Evolutionary conservation across 169 alveolate genomes (phyloP), one percentile per base, ranked within the genome.

Genomic region (Plasmodium gallinaceum): DNA sequence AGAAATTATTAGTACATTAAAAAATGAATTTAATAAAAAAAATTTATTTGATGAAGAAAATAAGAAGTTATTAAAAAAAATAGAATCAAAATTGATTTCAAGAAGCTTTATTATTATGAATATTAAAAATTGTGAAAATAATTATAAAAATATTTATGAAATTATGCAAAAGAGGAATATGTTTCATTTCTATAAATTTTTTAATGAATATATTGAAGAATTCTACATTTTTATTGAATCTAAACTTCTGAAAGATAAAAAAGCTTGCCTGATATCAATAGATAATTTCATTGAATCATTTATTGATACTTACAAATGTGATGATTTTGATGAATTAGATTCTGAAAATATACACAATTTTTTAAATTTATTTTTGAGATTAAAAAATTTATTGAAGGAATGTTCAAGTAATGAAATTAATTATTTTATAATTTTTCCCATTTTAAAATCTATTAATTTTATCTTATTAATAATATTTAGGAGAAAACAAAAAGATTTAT

Each of bases 161-260:
- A 83, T 68, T 12, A 48, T 83, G 57, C 66, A 83, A 18, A 68
- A 68, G 60, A 66, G 83, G 54, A 68, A 68, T 37, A 83, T 32
- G 12, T 83, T 83, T 42, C 91, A 83, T 48, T 83, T 83, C 66
- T 83, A 83, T 71, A 83, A 48, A 83, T 83, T 66, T 68, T 83
- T 83, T 68, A 83, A 60, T 57, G 85, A 60, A n/a, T 83, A 68
- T 71, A 52, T 83, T 32, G 72, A 83, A 68, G 85, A 83, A 71
- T 83, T 83, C 61, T 26, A 39, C 26, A 37, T 45, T 18, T 83
- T 83, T 68, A 18, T 83, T 20, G 74, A 48, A 37, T 83, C 83
- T 26, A 39, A 69, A 51, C 66, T 68, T 60, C 32, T 46, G 61
- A 83, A 68, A 24, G 91, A 83, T 83, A 83, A 83, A 60, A 62